These are phyloP conservation scores for Corylus heterophylla DNA, from an alignment of 306 rosid species.

Conservation along the genomic window DNA sequence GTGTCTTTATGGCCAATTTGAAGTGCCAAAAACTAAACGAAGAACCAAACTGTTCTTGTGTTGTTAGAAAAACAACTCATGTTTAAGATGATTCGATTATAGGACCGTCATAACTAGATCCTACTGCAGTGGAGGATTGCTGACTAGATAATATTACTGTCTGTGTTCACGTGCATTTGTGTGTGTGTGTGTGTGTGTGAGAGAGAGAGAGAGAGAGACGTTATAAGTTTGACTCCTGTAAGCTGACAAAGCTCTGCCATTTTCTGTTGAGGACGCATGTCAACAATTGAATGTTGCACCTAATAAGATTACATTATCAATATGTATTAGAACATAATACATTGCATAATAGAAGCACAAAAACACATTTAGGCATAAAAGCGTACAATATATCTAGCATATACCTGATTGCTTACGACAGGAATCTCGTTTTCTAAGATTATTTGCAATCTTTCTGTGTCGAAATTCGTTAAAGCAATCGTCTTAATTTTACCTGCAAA, in stretches of 20 bases:
- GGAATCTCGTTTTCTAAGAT: constrained; percentile 91
- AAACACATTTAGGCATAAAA: constrained; percentile 12
- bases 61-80: neutral
- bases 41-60: neutral
- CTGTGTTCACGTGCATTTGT: neutral
- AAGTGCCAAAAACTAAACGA: neutral
- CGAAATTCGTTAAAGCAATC: constrained; percentile 84
- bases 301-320: constrained; percentile 26
- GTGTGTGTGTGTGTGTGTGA: neutral
- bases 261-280: constrained; percentile 91
- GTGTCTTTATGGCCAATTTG: neutral
- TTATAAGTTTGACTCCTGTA: constrained; percentile 95
- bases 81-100: neutral
- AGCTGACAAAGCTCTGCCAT: constrained; percentile 92
- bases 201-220: constrained; percentile 49
- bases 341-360: neutral
- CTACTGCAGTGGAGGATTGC: neutral
- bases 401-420: constrained; percentile 95
- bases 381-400: constrained; percentile 2
- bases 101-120: neutral
- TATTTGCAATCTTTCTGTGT: constrained; percentile 82
- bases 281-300: constrained; percentile 95
- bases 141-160: neutral
- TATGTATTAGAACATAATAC: constrained; percentile 1
- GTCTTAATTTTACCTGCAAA: constrained; percentile 90